phyloP scores from a whole-genome alignment of 345 rosid species.

The Gossypium raimondii region DNA sequence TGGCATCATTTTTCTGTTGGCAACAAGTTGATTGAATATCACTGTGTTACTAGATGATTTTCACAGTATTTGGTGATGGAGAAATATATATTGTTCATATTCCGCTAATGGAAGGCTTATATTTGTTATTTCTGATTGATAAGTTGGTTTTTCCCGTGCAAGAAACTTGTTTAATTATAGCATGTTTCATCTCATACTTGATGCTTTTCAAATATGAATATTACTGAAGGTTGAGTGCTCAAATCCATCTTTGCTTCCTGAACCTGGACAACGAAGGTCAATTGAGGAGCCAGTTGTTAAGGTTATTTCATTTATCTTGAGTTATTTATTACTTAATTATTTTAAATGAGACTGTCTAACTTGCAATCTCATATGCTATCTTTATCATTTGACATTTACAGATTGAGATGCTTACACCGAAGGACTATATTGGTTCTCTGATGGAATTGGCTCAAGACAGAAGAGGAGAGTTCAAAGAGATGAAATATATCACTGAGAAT shows the following conservation, averaged over 20 bases:
- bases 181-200: constrained; percentile 18
- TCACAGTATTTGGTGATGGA: background rate
- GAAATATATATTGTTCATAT: background rate
- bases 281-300: constrained; percentile 92
- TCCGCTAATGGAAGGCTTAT: constrained; percentile 3
- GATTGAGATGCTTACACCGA: constrained; percentile 98
- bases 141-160: background rate
- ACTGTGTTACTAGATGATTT: constrained; percentile 2
- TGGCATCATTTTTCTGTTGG: background rate
- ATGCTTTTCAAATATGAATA: constrained; percentile 17
- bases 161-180: constrained; percentile 11
- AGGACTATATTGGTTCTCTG: constrained; percentile 86
- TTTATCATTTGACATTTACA: constrained; percentile 29
- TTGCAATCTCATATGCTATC: constrained; percentile 13
- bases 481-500: constrained; percentile 84
- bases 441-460: constrained; percentile 98
- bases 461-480: constrained; percentile 91
- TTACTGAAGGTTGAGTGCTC: constrained; percentile 84
- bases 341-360: background rate
- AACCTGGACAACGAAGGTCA: constrained; percentile 82
- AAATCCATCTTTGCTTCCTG: constrained; percentile 94
- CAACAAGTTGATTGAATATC: background rate
- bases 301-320: constrained; percentile 40
- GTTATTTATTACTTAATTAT: constrained; percentile 7
- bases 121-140: constrained; percentile 2